Percentiles rank a stretch among this genome's conserved stretches.
Evolutionary conservation across 192 early-diverging fungal species (phyloP).

Genomic region (Backusella parvicylindrica): DNA sequence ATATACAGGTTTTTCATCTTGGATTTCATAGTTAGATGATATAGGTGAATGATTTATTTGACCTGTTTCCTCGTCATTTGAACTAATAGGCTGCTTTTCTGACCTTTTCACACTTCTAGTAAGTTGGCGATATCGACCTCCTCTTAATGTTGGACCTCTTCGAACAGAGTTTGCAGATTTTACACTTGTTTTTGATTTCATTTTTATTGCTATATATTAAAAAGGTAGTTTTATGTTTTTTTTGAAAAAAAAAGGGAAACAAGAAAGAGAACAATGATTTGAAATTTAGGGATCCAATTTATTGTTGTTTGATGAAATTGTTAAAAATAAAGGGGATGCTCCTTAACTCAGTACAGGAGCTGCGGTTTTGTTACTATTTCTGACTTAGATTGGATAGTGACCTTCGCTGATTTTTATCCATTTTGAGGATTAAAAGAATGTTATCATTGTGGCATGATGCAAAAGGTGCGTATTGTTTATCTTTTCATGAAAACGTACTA

Average conservation of each 20-base stretch:
- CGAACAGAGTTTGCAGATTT: constrained; percentile 5
- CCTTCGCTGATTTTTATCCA: neutral
- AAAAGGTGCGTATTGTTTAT: neutral
- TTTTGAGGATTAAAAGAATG: neutral
- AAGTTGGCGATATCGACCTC: constrained; percentile 3
- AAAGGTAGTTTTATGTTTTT: neutral
- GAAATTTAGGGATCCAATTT: neutral
- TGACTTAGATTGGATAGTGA: neutral
- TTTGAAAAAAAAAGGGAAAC: neutral
- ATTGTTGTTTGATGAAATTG: neutral
- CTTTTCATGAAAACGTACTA: neutral
- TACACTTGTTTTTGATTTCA: neutral
- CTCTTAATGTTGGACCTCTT: constrained; percentile 25
- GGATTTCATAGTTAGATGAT: neutral
- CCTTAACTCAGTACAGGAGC: constrained; percentile 3
- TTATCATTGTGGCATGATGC: neutral
- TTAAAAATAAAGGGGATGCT: neutral
- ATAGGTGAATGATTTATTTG: neutral
- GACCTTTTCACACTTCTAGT: neutral
- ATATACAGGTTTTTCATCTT: neutral
- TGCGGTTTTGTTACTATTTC: neutral
- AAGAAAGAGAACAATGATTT: neutral
- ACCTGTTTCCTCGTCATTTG: neutral
- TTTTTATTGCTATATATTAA: neutral
- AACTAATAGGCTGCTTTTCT: neutral